Percentiles rank a stretch among this genome's conserved stretches.
Evolutionary conservation across 2,329 filamentous ascomycete genomes (phyloP).

Genomic region (Calonectria honghensis): DNA sequence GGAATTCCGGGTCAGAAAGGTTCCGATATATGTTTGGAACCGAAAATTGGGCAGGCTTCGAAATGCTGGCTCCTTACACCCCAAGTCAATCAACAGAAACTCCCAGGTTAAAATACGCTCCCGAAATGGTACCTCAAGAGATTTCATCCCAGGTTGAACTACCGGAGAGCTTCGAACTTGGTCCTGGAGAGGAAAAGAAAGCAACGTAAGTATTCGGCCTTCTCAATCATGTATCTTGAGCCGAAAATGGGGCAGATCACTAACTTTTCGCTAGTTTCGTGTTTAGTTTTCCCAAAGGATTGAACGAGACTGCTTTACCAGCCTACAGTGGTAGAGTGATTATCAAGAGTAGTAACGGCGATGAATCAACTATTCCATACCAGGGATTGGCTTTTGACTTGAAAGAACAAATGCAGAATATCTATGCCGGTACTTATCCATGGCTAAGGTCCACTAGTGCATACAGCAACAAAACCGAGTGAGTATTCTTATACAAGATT

Average conservation of each 20-base stretch:
- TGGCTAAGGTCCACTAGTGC: not conserved
- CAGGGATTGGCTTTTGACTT: not conserved
- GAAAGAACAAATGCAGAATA: conserved; percentile 15
- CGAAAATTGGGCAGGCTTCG: conserved; percentile 17
- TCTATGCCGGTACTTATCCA: conserved; percentile 6
- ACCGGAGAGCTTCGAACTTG: conserved; percentile 11
- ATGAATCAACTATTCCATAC: not conserved
- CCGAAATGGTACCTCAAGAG: not conserved
- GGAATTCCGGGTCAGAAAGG: not conserved
- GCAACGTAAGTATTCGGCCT: not conserved
- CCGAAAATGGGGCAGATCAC: not conserved
- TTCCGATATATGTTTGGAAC: not conserved
- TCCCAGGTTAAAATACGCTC: not conserved
- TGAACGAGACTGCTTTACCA: conserved; percentile 7
- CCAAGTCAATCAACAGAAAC: conserved; percentile 5
- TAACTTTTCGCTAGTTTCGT: not conserved
- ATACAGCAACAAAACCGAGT: conserved; percentile 18
- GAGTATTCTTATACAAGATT: not conserved
- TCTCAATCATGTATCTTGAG: not conserved
- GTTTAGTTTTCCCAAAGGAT: not conserved
- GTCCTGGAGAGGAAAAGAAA: conserved; percentile 6
- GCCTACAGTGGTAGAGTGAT: conserved; percentile 10
- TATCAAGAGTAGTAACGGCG: not conserved
- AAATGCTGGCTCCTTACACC: conserved; percentile 2
- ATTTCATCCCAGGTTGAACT: not conserved